Evolutionary conservation across 1,139 yeast species (phyloP), one percentile per base, ranked within the genome.

Genomic region (Yamadazyma songkhlaensis): DNA sequence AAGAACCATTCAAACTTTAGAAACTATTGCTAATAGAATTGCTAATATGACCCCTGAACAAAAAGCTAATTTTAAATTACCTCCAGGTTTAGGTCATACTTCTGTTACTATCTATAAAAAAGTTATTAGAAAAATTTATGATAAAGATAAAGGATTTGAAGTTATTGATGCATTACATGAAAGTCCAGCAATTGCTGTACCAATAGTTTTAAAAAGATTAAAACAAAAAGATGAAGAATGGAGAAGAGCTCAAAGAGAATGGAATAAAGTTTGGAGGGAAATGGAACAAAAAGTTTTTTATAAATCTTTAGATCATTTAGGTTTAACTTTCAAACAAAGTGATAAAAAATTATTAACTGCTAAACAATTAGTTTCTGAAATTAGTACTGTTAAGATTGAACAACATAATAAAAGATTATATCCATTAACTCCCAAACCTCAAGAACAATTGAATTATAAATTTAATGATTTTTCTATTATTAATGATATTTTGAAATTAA

Each of bases 231-330:
- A 94, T 59, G 97, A 92, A 63, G 98, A 92, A 62, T 92, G 99
- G 99, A 87, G 90, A 60, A 80, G 97, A 47, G 92, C 97, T 1
- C 98, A 92, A 55, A 79, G 98, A 51, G 98, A 94, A 60, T 92
- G 99, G 98, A 92, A 92, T 62, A 92, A 92, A 59, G 96, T 90
- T 21, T 92, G 99, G 99, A 81, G 98, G 54, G 98, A 92, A 62
- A 81, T 95, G 67, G 98, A 94, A 58, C 96, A 89, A 56, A 90
- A 89, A 54, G 96, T 89, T 0, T 90, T 85, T 59, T 87, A 80
- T 69, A 94, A 92, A 62, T 86, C 96, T 3, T 72, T 92, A 50
- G 99, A 92, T 58, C 98, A 94, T 59, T 72, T 90, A 47, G 99
- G 99, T 2, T 73, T 92, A 50, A 89, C 97, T 0, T 94, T 92